phyloP scores from a whole-genome alignment of 305 asterid species.

The Plantago coronopus region DNA sequence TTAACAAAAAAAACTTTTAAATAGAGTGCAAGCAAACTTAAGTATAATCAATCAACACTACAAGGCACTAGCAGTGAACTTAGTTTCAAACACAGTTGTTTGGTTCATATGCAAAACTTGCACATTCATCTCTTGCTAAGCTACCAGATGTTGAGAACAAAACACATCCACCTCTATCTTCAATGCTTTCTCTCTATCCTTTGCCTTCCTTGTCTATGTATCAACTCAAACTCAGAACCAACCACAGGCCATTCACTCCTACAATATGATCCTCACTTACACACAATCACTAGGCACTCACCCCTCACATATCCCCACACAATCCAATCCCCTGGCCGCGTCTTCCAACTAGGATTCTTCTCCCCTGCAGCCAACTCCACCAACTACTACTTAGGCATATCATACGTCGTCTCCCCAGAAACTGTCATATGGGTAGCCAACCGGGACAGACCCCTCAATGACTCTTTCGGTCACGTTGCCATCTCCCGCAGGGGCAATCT shows the following conservation, averaged over 20 bases:
- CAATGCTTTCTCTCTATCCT: not conserved
- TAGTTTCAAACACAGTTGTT: too few species aligned
- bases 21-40: too few species aligned
- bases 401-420: conserved; percentile 30
- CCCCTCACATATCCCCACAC: conserved; percentile 30
- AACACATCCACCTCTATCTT: not conserved
- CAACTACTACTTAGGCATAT: conserved; percentile 34
- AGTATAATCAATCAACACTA: too few species aligned
- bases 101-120: not conserved
- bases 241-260: not conserved
- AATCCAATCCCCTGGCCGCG: conserved; percentile 23
- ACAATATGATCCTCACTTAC: not conserved
- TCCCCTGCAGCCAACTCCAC: conserved; percentile 26
- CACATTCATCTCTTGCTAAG: not conserved
- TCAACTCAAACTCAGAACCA: too few species aligned
- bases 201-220: not conserved
- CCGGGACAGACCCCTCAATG: conserved; percentile 36
- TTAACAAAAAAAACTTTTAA: too few species aligned
- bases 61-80: not conserved
- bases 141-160: not conserved
- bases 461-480: conserved; percentile 21
- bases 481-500: conserved; percentile 34
- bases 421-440: conserved; percentile 46
- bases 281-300: conserved; percentile 25
- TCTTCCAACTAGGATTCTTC: conserved; percentile 38